Conservation (phyloP, 1,284 basidiomycete genomes). For the Cryptococcus sp. region DNA sequence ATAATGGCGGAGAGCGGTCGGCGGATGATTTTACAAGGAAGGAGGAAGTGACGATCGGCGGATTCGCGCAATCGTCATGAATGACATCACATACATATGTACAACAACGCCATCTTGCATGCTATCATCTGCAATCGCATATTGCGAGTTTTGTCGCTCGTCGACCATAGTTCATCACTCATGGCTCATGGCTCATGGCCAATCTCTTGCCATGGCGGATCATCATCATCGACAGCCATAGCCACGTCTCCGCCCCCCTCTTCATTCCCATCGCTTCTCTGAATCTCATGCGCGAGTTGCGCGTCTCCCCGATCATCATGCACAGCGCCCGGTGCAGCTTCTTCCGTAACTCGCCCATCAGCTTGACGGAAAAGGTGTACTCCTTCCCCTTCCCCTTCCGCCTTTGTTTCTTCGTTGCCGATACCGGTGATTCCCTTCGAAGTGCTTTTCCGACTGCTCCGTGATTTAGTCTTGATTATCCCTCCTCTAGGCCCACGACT, state of each 20-base stretch:
- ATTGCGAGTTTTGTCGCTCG: too few species aligned
- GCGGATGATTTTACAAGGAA: not conserved
- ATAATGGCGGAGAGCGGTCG: not conserved
- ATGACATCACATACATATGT: constrained; percentile 1
- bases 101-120: not conserved
- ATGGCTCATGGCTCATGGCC: not conserved
- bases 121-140: not conserved
- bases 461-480: not conserved
- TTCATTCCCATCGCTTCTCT: not conserved
- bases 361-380: too few species aligned
- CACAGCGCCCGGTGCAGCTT: too few species aligned
- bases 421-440: too few species aligned
- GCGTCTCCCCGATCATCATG: too few species aligned
- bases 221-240: constrained; percentile 12
- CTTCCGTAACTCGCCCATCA: too few species aligned
- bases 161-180: not conserved
- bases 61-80: too few species aligned
- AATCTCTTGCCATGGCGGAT: constrained; percentile 13
- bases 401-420: too few species aligned
- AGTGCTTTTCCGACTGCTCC: too few species aligned
- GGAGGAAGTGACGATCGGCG: too few species aligned
- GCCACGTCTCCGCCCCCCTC: not conserved
- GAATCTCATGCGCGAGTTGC: too few species aligned
- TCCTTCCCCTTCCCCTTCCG: too few species aligned
- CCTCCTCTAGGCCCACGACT: not conserved